phyloP scores from a whole-genome alignment of 2,329 filamentous ascomycete genomes.

The Fusarium sp. region DNA sequence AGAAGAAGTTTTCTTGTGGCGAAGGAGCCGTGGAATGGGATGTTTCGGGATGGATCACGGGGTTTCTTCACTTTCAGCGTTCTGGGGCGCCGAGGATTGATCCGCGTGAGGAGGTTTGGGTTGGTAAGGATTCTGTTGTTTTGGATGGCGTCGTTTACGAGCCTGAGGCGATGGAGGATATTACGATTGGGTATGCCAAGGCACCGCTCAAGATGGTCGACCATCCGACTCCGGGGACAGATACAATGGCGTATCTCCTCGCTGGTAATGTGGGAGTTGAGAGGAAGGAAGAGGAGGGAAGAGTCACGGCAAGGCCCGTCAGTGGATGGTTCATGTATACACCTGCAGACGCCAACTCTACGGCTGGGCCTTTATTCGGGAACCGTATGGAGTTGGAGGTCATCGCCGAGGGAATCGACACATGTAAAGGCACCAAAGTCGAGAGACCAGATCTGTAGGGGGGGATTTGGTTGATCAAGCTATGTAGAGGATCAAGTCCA shows the following conservation, averaged over 20 bases:
- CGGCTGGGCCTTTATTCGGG: constrained; percentile 30
- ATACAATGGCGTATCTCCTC: constrained; percentile 51
- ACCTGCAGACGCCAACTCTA: constrained; percentile 46
- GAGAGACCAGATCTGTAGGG: not conserved
- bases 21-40: constrained; percentile 49
- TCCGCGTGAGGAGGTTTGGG: constrained; percentile 14
- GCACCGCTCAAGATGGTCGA: constrained; percentile 54
- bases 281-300: constrained; percentile 27
- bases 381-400: constrained; percentile 36
- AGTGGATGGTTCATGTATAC: constrained; percentile 57
- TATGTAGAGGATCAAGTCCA: not conserved
- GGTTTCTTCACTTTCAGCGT: constrained; percentile 58
- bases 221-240: constrained; percentile 37
- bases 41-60: constrained; percentile 62
- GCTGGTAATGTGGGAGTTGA: constrained; percentile 55
- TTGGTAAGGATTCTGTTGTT: constrained; percentile 17
- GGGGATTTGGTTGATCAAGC: not conserved
- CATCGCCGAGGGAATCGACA: constrained; percentile 18
- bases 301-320: constrained; percentile 49
- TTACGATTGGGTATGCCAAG: constrained; percentile 55
- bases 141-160: constrained; percentile 49
- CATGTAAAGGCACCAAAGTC: constrained; percentile 4
- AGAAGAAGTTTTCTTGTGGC: constrained; percentile 47
- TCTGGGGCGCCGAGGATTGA: constrained; percentile 46
- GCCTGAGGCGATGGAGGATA: constrained; percentile 38